Evolutionary conservation across 257 asterid species (phyloP).

Genomic region (Ligustrum vulgare): DNA sequence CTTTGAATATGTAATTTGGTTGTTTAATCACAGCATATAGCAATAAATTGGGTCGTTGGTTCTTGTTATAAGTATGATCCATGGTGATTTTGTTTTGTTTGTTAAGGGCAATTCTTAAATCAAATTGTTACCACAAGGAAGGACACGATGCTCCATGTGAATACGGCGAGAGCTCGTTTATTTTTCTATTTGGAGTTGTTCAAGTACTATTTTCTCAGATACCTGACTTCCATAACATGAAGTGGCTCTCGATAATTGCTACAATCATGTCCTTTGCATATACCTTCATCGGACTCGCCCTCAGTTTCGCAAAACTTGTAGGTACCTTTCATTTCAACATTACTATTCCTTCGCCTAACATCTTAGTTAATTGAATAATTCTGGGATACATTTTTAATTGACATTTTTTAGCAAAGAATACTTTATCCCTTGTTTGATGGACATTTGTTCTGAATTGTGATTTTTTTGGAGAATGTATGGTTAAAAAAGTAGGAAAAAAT

Average conservation of each 20-base stretch:
- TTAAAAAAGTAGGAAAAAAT: no score
- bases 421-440: background rate
- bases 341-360: background rate
- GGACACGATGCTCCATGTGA: constrained; percentile 57
- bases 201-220: constrained; percentile 59
- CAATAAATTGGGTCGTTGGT: background rate
- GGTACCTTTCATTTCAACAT: constrained; percentile 26
- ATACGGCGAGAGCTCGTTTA: constrained; percentile 43
- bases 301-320: constrained; percentile 47
- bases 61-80: background rate
- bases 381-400: no score
- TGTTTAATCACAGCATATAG: background rate
- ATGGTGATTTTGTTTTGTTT: background rate
- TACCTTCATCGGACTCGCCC: constrained; percentile 51
- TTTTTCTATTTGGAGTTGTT: constrained; percentile 53
- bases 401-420: no score
- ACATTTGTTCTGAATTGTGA: no score
- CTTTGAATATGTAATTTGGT: background rate
- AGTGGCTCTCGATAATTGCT: constrained; percentile 51
- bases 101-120: constrained; percentile 55
- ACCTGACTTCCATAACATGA: constrained; percentile 59
- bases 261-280: constrained; percentile 59
- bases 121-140: constrained; percentile 59
- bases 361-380: no score
- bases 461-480: no score